phyloP scores from a whole-genome alignment of 805 yeast species.

The Nakazawaea peltata region DNA sequence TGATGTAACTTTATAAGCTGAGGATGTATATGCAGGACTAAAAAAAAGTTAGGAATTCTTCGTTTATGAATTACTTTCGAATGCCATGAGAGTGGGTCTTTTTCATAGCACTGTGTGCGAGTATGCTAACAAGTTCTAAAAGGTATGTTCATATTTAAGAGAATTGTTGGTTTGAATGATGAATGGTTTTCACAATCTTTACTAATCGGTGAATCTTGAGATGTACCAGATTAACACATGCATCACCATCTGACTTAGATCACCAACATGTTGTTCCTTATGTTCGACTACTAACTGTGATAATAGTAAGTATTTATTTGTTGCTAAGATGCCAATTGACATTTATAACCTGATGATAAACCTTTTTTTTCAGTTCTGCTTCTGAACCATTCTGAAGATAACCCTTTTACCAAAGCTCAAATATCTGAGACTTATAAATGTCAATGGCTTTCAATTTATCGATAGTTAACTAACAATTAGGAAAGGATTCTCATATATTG shows the following conservation, averaged over 20 bases:
- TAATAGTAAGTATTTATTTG: conserved; percentile 1
- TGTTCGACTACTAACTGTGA: no score
- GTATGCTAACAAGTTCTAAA: no score
- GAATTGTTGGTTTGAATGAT: no score
- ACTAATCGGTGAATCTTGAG: conserved; percentile 45
- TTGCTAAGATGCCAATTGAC: no score
- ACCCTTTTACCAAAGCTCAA: conserved; percentile 56
- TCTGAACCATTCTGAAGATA: conserved; percentile 87
- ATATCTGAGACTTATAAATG: conserved; percentile 23
- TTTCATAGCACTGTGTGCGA: no score
- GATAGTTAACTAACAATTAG: background rate
- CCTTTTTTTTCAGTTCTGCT: conserved; percentile 85
- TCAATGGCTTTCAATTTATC: no score
- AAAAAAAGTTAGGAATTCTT: conserved; percentile 60
- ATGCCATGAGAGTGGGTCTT: background rate
- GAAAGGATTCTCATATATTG: background rate
- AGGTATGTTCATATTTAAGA: no score
- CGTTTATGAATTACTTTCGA: conserved; percentile 49
- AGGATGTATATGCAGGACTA: conserved; percentile 76
- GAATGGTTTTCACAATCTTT: conserved; percentile 25
- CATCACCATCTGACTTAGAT: conserved; percentile 88
- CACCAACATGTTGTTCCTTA: conserved; percentile 2
- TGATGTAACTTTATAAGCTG: conserved; percentile 35
- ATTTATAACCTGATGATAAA: conserved; percentile 55
- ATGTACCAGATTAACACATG: conserved; percentile 86